These are phyloP conservation scores for Micractinium sp. DNA, from an alignment of 139 green algal species.

Conservation along the genomic window DNA sequence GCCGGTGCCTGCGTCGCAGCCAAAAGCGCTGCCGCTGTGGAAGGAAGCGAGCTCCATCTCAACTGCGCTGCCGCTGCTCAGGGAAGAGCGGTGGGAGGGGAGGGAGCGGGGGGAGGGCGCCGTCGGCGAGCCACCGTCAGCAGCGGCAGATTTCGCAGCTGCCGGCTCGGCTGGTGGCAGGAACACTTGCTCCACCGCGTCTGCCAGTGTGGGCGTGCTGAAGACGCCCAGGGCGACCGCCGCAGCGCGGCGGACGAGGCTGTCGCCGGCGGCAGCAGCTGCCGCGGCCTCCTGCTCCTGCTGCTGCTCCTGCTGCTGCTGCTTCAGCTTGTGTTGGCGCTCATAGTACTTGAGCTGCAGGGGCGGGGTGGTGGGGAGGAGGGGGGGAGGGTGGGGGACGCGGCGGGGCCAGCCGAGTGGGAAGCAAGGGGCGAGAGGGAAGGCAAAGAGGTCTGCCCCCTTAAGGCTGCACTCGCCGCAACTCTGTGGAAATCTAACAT, in stretches of 20 bases:
- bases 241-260: not conserved
- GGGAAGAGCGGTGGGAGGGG: not conserved
- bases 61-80: not conserved
- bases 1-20: not conserved
- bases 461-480: too few relatives aligned
- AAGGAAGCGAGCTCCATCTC: not conserved
- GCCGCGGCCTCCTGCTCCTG: not conserved
- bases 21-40: not conserved
- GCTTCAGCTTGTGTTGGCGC: not conserved
- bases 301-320: not conserved
- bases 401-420: too few relatives aligned
- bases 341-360: not conserved
- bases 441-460: too few relatives aligned
- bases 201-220: not conserved
- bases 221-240: not conserved
- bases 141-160: not conserved
- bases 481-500: too few relatives aligned
- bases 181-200: not conserved
- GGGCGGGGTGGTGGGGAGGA: too few relatives aligned
- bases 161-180: not conserved
- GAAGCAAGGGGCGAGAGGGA: too few relatives aligned
- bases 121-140: not conserved
- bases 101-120: not conserved
- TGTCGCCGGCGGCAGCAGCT: not conserved
- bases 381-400: too few relatives aligned